phyloP scores from a whole-genome alignment of 371 early-diverging fungal genomes.

The Basidiobolus meristosporus region DNA sequence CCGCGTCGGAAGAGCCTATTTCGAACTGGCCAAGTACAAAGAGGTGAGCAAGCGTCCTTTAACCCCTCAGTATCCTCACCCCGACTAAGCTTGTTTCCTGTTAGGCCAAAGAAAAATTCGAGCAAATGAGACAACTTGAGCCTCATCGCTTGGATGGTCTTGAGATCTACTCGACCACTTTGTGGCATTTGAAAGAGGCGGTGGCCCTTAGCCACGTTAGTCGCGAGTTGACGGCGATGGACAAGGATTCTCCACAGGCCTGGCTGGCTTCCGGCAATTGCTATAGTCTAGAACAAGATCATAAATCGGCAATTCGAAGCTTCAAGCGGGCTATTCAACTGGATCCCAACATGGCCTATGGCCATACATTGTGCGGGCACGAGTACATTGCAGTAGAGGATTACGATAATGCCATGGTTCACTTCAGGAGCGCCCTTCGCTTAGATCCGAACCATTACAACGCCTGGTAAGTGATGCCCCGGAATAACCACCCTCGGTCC shows the following conservation, averaged over 20 bases:
- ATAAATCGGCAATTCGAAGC: conserved; percentile 45
- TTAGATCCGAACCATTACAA: conserved; percentile 52
- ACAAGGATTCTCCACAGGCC: conserved; percentile 40
- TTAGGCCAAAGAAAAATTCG: conserved; percentile 22
- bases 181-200: conserved; percentile 55
- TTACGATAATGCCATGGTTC: conserved; percentile 37
- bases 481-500: not conserved
- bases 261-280: conserved; percentile 61
- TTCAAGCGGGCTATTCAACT: conserved; percentile 54
- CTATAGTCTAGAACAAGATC: conserved; percentile 46
- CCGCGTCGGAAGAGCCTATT: conserved; percentile 27
- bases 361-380: conserved; percentile 61
- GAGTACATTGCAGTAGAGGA: conserved; percentile 55
- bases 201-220: conserved; percentile 38
- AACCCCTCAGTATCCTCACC: not conserved
- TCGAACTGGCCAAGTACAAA: conserved; percentile 28
- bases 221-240: conserved; percentile 30
- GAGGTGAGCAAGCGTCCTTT: conserved; percentile 10
- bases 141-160: conserved; percentile 39
- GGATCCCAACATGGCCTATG: conserved; percentile 41
- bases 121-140: conserved; percentile 21
- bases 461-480: conserved; percentile 52
- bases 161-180: conserved; percentile 50
- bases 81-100: no score
- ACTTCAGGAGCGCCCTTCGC: conserved; percentile 43